These are phyloP conservation scores for Alternaria sp. DNA, from an alignment of 2,329 filamentous ascomycete species.

Conservation along the genomic window DNA sequence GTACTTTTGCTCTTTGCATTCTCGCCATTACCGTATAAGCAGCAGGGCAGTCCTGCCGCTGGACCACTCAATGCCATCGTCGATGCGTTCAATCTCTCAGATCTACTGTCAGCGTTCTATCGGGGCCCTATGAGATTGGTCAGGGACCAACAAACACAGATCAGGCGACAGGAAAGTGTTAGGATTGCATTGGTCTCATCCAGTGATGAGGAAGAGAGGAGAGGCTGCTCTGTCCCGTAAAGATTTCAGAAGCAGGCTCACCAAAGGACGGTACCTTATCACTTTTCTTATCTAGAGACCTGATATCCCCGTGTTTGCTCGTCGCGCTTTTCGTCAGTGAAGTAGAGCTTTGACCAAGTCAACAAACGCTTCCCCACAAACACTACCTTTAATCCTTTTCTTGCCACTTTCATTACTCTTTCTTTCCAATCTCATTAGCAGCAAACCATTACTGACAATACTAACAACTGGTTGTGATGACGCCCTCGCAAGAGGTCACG, in stretches of 20 bases:
- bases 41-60: conserved; percentile 15
- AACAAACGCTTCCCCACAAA: not conserved
- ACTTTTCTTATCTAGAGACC: not conserved
- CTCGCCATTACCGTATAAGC: conserved; percentile 30
- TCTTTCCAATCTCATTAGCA: not conserved
- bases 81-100: conserved; percentile 37
- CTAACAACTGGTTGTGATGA: not conserved
- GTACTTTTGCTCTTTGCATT: conserved; percentile 35
- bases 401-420: not conserved
- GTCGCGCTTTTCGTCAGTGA: not conserved
- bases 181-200: conserved; percentile 1
- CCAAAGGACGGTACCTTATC: not conserved
- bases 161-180: conserved; percentile 28
- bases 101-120: conserved; percentile 35
- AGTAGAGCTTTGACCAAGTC: not conserved
- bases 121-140: conserved; percentile 41
- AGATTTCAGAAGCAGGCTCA: too few relatives aligned
- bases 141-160: conserved; percentile 33
- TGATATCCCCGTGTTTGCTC: not conserved
- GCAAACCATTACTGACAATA: not conserved
- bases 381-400: not conserved
- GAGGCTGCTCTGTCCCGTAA: not conserved
- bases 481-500: not conserved
- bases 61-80: conserved; percentile 29
- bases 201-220: not conserved